Evolutionary conservation across 345 rosid genomes (phyloP).

Genomic region (Brassica nigra): DNA sequence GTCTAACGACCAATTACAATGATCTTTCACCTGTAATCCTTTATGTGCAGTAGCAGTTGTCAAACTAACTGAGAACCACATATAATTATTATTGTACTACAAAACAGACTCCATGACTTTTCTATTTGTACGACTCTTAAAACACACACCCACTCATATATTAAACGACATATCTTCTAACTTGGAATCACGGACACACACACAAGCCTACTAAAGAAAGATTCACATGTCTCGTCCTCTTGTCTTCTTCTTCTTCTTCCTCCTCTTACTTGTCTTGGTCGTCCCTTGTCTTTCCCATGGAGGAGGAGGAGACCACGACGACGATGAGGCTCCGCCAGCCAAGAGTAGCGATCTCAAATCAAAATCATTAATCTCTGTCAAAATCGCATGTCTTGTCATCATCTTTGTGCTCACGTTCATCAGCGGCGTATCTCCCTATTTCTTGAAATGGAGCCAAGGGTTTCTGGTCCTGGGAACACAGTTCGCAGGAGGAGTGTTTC

Average conservation of each 20-base stretch:
- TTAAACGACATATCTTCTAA: not conserved
- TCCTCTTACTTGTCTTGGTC: conserved; percentile 51
- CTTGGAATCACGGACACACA: not conserved
- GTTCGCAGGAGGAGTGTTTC: conserved; percentile 81
- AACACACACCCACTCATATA: not conserved
- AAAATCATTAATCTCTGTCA: conserved; percentile 53
- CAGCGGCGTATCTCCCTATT: conserved; percentile 77
- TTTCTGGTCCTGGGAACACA: conserved; percentile 78
- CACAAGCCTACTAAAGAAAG: not conserved
- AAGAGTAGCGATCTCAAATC: conserved; percentile 47
- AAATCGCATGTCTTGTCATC: conserved; percentile 67
- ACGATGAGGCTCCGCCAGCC: conserved; percentile 7
- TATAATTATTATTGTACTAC: not conserved
- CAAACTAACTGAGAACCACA: not conserved
- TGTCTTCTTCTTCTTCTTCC: conserved; percentile 36
- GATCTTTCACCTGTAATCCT: not conserved
- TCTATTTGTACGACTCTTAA: not conserved
- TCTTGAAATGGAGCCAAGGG: conserved; percentile 78
- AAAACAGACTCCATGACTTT: not conserved
- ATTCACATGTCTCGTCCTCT: conserved; percentile 39
- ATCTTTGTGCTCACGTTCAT: conserved; percentile 64
- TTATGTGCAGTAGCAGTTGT: not conserved
- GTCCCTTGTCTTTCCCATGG: conserved; percentile 57
- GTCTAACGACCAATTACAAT: not conserved
- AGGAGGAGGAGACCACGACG: conserved; percentile 40